phyloP scores from a whole-genome alignment of 805 yeast genomes.

The Wickerhamomyces subpelliculosus region DNA sequence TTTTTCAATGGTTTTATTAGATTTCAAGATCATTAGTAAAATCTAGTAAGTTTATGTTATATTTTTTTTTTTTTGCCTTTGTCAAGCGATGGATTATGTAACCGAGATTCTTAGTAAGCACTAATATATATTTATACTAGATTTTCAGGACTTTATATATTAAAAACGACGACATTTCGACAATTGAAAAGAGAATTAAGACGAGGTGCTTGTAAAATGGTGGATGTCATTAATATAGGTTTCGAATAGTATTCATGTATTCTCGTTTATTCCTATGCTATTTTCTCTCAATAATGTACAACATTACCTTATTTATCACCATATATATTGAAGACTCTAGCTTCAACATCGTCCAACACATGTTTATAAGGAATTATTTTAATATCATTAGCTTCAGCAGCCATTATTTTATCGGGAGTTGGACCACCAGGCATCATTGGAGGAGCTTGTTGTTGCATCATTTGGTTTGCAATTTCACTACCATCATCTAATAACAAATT shows the following conservation, averaged over 20 bases:
- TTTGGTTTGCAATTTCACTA: conserved; percentile 34
- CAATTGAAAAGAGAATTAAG: no score
- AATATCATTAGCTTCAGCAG: conserved; percentile 66
- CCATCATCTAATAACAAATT: conserved; percentile 55
- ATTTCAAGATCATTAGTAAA: no score
- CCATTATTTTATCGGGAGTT: conserved; percentile 54
- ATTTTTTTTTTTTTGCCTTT: not conserved
- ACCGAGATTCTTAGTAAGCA: not conserved
- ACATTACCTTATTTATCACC: not conserved
- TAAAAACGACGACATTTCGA: no score
- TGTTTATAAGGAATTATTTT: conserved; percentile 53
- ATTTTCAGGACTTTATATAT: no score
- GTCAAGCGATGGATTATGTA: not conserved
- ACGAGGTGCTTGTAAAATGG: no score
- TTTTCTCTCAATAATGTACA: no score
- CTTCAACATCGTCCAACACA: conserved; percentile 54
- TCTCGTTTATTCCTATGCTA: no score
- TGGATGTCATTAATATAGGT: no score
- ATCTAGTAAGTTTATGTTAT: not conserved
- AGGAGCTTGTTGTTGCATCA: conserved; percentile 34
- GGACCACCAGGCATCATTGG: conserved; percentile 52
- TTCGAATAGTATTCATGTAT: no score
- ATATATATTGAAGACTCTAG: conserved; percentile 35
- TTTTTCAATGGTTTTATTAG: no score
- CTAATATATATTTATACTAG: no score